Evolutionary conservation across 768 basidiomycete species (phyloP).

Genomic region (Psilocybe tampanensis): DNA sequence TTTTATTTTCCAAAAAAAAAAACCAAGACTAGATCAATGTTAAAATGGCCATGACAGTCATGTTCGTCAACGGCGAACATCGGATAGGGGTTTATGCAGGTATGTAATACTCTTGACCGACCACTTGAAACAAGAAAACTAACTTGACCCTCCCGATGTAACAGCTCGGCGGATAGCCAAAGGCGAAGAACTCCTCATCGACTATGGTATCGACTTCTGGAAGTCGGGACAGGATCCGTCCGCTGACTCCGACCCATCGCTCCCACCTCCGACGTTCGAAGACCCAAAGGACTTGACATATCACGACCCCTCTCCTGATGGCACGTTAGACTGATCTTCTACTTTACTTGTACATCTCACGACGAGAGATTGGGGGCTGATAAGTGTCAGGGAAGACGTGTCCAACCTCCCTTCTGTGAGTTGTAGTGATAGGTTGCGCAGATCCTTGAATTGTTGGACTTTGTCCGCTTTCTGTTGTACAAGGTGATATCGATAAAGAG

Average conservation of each 20-base stretch:
- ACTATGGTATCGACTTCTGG: conserved; percentile 58
- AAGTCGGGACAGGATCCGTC: too few relatives aligned
- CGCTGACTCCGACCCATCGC: background rate
- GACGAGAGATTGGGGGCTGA: background rate
- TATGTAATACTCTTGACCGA: too few relatives aligned
- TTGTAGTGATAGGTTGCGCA: conserved; percentile 31
- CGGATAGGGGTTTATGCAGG: conserved; percentile 66
- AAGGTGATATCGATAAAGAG: background rate
- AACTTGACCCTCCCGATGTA: background rate
- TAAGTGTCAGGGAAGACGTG: background rate
- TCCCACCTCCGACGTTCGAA: background rate
- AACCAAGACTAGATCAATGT: background rate
- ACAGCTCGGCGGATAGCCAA: conserved; percentile 40
- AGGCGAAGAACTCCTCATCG: conserved; percentile 55
- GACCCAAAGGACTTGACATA: conserved; percentile 8
- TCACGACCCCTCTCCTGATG: background rate
- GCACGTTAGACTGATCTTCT: background rate
- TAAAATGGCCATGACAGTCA: conserved; percentile 35
- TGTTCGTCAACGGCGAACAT: conserved; percentile 65
- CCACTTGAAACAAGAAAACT: too few relatives aligned
- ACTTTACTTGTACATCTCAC: background rate
- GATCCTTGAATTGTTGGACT: conserved; percentile 38
- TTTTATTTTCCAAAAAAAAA: background rate
- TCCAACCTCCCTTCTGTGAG: conserved; percentile 21
- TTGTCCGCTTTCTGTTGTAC: conserved; percentile 44